A percentile compares a stretch with the other conserved stretches of the same genome.
Evolutionary conservation across 768 basidiomycete species (phyloP).

Genomic region (Brasilioporus rufonigricans): DNA sequence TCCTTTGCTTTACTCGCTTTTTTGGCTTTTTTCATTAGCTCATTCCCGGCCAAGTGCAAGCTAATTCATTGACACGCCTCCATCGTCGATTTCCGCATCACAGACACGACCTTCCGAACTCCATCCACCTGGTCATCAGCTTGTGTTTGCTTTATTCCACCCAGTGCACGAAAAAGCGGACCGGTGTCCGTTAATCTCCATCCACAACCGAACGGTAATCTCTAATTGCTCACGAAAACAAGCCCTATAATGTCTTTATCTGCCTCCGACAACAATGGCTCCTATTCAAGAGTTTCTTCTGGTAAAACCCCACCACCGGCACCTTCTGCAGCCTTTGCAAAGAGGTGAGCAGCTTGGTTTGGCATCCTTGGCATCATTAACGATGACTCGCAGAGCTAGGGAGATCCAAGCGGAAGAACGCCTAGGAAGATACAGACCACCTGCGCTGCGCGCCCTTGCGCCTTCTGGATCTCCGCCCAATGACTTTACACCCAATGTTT

Average conservation of each 20-base stretch:
- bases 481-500: constrained; percentile 57
- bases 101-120: constrained; percentile 28
- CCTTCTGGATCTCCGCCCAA: constrained; percentile 72
- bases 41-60: constrained; percentile 29
- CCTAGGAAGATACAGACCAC: constrained; percentile 72
- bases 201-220: constrained; percentile 56
- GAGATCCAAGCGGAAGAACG: constrained; percentile 81
- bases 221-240: constrained; percentile 64
- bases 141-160: constrained; percentile 23
- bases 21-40: constrained; percentile 16
- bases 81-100: constrained; percentile 21
- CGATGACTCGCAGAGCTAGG: constrained; percentile 56
- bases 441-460: constrained; percentile 67
- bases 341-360: constrained; percentile 54
- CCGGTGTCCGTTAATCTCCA: constrained; percentile 34
- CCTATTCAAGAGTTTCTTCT: constrained; percentile 79
- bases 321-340: constrained; percentile 85
- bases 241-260: constrained; percentile 89
- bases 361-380: constrained; percentile 18
- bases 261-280: constrained; percentile 74
- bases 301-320: constrained; percentile 91
- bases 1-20: constrained; percentile 27
- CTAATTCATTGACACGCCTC: constrained; percentile 31
- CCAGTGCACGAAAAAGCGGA: constrained; percentile 32
- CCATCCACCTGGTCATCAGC: constrained; percentile 17